Percentiles rank a stretch among this genome's conserved stretches.
Conservation (phyloP, 805 yeast genomes). For the Spencermartinsiella europaea region DNA sequence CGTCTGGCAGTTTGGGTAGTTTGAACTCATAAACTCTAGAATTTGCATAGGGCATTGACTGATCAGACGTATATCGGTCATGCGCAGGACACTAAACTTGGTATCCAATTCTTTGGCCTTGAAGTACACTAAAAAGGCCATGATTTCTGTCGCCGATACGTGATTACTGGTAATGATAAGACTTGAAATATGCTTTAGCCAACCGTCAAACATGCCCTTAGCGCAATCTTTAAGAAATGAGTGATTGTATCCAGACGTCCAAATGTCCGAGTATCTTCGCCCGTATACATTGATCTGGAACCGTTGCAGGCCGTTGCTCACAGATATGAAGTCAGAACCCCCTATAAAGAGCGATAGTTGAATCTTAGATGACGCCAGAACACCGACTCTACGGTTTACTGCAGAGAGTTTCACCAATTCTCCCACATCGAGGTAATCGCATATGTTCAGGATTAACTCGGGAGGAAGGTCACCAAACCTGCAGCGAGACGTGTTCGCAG, state of each 20-base stretch:
- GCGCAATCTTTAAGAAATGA: not conserved
- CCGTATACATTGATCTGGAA: not conserved
- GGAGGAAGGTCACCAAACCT: not conserved
- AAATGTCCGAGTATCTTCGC: not conserved
- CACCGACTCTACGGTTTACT: not conserved
- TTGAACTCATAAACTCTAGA: not conserved
- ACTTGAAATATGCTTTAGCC: not conserved
- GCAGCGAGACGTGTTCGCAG: too few species aligned
- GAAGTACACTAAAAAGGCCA: not conserved
- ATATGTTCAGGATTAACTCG: not conserved
- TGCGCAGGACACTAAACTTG: not conserved
- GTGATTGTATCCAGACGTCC: not conserved
- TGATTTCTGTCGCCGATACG: not conserved
- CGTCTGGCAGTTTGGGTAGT: not conserved
- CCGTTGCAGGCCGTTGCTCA: not conserved
- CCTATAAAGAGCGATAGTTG: not conserved
- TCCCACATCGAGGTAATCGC: not conserved
- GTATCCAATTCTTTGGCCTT: not conserved
- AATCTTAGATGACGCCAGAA: not conserved
- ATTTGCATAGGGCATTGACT: not conserved
- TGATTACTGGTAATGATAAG: not conserved
- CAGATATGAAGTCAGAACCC: not conserved
- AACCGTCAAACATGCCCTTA: not conserved
- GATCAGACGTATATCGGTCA: not conserved
- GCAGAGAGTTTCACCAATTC: not conserved